Evolutionary conservation across 139 green algal genomes (phyloP), one percentile per base, ranked within the genome.

Genomic region (Yamagishiella unicocca): DNA sequence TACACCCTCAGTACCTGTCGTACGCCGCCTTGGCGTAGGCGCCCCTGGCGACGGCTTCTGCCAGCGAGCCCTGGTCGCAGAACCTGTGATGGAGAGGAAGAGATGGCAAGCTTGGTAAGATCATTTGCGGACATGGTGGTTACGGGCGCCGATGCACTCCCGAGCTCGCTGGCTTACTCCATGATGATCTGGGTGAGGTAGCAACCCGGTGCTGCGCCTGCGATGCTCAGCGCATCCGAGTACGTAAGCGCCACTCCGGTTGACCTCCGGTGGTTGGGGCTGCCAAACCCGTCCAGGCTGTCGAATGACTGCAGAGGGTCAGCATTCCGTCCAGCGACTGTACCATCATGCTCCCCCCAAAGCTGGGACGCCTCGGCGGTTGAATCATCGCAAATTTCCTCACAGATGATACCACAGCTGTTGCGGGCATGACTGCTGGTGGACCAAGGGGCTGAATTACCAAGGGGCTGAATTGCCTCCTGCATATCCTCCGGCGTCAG

Each of bases 41-140:
- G 37, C 67, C 67, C 12, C 33, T 1, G 19, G 37, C 67, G 8
- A 75, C 35, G 1, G 3, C 31, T 17, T 50, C 37, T 2, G 67
- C 37, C 35, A 75, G 67, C 3, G 67, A 53, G 67, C 67, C 67
- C 67, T 31, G 67, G 67, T 75, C 67, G 67, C 67, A 75, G 17
- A 50, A 31, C 55, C 55, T 66, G 55, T 8, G 14, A n/a, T n/a
- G 61, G 25, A 38, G 9, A 2, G 9, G 14, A 31, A 14, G 24
- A 31, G 2, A 10, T 35, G 25, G 61, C 24, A 70, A 70, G 61
- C 54, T n/a, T n/a, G n/a, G n/a, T n/a, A n/a, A n/a, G n/a, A n/a
- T n/a, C n/a, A n/a, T n/a, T n/a, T n/a, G n/a, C n/a, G n/a, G n/a
- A n/a, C n/a, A n/a, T n/a, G n/a, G n/a, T n/a, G n/a, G n/a, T n/a